Evolutionary conservation across 148 eudicot species (phyloP), one percentile per base, ranked within the genome.

Genomic region (Camellia lanceoleosa): DNA sequence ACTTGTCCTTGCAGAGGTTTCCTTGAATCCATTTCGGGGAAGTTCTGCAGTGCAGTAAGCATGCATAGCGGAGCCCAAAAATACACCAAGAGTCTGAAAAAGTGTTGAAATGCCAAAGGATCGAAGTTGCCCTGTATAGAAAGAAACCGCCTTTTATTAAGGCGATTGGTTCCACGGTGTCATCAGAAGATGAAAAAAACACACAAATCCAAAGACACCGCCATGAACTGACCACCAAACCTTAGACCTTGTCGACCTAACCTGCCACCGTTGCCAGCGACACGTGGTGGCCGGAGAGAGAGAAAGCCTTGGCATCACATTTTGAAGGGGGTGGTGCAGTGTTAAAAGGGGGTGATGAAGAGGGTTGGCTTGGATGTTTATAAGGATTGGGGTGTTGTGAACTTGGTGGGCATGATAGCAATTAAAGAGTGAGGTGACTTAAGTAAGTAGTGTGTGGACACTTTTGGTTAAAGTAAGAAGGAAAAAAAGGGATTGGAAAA

Each of bases 111-210:
- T 84, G 86, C 86, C 86, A 84, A 84, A 84, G 86, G 86, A 84
- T 80, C 59, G 83, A 84, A 84, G 86, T 84, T 84, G 86, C 86
- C 86, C 86, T 84, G 73, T 73, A 66, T 73, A 44, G 63, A 66
- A 54, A 68, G n/a, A 38, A 81, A 65, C 64, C 74, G 20, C n/a
- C 74, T 67, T 30, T n/a, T 8, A 9, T 14, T 13, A 52, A 68
- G 58, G 38, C 16, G 68, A 46, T 44, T 30, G 38, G 38, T 30
- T 74, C 13, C 65, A 58, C 2, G 5, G 74, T 30, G 42, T 20
- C 64, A 16, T 4, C 42, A 61, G 12, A 72, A 2, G 15, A n/a
- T 15, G 13, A 59, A 9, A 13, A 3, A 68, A 42, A 42, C 14
- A 44, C 67, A 78, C 19, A 30, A 20, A n/a, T 55, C 52, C 56